A percentile compares a stretch with the other conserved stretches of the same genome.
Conservation (phyloP, 768 basidiomycete genomes). For the Ramaria rubella region DNA sequence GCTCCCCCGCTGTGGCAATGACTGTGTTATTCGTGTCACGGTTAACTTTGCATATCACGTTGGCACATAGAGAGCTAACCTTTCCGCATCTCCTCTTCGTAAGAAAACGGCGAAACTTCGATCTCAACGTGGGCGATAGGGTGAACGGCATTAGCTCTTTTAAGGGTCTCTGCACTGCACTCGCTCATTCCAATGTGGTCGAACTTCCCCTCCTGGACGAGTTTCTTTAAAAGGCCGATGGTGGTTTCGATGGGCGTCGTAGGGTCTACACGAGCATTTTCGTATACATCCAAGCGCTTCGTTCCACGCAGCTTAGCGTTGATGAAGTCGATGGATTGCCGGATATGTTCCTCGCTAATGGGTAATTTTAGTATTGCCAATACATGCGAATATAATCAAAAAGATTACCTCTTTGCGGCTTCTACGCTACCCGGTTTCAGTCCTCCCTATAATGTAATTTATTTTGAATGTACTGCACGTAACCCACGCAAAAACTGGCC, state of each 20-base stretch:
- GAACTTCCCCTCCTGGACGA: slow-evolving; percentile 50
- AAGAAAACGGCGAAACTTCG: slow-evolving; percentile 58
- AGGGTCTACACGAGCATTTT: slow-evolving; percentile 43
- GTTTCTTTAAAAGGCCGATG: slow-evolving; percentile 34
- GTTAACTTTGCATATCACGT: not conserved
- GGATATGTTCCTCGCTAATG: slow-evolving; percentile 32
- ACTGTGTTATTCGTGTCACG: slow-evolving; percentile 24
- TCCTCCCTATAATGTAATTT: slow-evolving; percentile 9
- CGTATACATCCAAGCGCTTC: slow-evolving; percentile 55
- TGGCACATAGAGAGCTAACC: slow-evolving; percentile 20
- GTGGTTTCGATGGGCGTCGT: slow-evolving; percentile 40
- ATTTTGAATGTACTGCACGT: too few species aligned
- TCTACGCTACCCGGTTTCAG: too few species aligned
- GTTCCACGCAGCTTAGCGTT: slow-evolving; percentile 40
- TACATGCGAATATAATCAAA: not conserved
- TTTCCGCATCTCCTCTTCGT: slow-evolving; percentile 45
- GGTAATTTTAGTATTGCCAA: slow-evolving; percentile 23
- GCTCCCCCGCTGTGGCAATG: slow-evolving; percentile 45
- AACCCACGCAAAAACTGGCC: slow-evolving; percentile 22
- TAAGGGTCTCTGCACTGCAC: slow-evolving; percentile 42
- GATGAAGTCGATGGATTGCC: slow-evolving; percentile 39
- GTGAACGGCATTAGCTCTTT: slow-evolving; percentile 27
- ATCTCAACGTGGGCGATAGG: slow-evolving; percentile 58
- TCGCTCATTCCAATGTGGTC: slow-evolving; percentile 57
- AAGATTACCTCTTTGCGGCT: too few species aligned